Evolutionary conservation across 148 eudicot genomes (phyloP), one percentile per base, ranked within the genome.

Genomic region (Polygonum aviculare): DNA sequence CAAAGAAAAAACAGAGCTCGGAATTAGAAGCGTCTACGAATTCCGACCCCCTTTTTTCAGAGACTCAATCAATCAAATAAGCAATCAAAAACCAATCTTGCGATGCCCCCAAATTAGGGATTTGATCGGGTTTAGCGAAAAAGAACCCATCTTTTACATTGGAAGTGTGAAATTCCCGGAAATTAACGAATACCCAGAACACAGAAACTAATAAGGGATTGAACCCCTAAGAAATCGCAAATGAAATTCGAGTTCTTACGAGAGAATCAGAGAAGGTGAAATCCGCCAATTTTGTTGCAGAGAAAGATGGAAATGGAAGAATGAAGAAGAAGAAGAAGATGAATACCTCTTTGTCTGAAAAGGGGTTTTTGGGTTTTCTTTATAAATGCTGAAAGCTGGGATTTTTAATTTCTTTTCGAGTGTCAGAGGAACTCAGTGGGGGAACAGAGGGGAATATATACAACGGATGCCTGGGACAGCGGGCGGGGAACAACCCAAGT

Each of bases 391-490:
- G 38, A 62, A 62, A 26, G 69, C 3, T 62, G 69, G 16, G 31
- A 26, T 33, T 62, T 62, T 62, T 54, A 54, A 5, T 54, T 62
- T 26, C 38, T 60, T 60, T 62, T 26, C 2, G 14, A 2, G 69
- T 62, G 69, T 62, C 69, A 62, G 69, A 62, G 1, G 11, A 9
- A 31, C 69, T 62, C 38, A 33, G 69, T 62, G 69, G 69, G 36
- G 33, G 69, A 12, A 26, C 69, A 62, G 36, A 31, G 69, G 31
- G 16, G 69, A 62, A 62, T 62, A 62, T 62, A 62, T 62, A 62
- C 69, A 62, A 62, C 69, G 69, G 69, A 62, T 62, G 69, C 69
- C 69, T 62, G 69, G 69, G 38, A 31, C 15, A 62, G 36, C 31
- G 69, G 36, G 69, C 69, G 69, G 69, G 69, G 69, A 62, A 26